Evolutionary conservation across 2,329 filamentous ascomycete species (phyloP).

Genomic region (Aspergillus sclerotialis): DNA sequence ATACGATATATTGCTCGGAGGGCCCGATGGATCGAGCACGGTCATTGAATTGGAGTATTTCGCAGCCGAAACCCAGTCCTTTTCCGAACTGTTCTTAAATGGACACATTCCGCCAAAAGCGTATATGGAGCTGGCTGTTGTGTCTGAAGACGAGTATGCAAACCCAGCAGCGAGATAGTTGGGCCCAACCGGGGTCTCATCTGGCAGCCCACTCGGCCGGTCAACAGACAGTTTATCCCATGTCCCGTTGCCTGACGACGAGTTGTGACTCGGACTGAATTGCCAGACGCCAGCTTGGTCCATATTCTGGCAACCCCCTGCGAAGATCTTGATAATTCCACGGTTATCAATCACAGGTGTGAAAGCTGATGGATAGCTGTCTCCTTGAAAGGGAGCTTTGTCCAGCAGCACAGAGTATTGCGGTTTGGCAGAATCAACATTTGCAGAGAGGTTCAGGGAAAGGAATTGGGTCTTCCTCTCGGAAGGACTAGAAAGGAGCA

Average conservation of each 20-base stretch:
- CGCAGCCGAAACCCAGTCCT: slow-evolving; percentile 60
- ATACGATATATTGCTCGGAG: slow-evolving; percentile 26
- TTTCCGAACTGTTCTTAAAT: slow-evolving; percentile 30
- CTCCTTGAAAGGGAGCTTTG: slow-evolving; percentile 18
- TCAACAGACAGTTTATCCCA: slow-evolving; percentile 44
- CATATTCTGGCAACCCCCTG: slow-evolving; percentile 61
- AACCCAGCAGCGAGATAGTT: slow-evolving; percentile 57
- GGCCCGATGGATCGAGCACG: slow-evolving; percentile 36
- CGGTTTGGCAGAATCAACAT: slow-evolving; percentile 43
- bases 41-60: slow-evolving; percentile 79
- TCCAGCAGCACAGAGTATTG: slow-evolving; percentile 23
- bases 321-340: slow-evolving; percentile 66
- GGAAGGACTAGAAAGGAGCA: slow-evolving; percentile 55
- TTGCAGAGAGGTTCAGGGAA: slow-evolving; percentile 58
- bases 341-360: slow-evolving; percentile 59
- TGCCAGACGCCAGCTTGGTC: slow-evolving; percentile 58
- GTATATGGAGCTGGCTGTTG: slow-evolving; percentile 51
- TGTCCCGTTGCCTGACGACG: slow-evolving; percentile 43
- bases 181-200: slow-evolving; percentile 34
- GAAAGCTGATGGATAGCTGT: slow-evolving; percentile 56
- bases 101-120: slow-evolving; percentile 91
- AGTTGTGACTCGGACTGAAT: slow-evolving; percentile 46
- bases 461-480: slow-evolving; percentile 49
- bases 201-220: slow-evolving; percentile 26
- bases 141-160: slow-evolving; percentile 56